These are phyloP conservation scores for Phytophthora palmivora DNA, from an alignment of 352 stramenopile species.

Conservation along the genomic window DNA sequence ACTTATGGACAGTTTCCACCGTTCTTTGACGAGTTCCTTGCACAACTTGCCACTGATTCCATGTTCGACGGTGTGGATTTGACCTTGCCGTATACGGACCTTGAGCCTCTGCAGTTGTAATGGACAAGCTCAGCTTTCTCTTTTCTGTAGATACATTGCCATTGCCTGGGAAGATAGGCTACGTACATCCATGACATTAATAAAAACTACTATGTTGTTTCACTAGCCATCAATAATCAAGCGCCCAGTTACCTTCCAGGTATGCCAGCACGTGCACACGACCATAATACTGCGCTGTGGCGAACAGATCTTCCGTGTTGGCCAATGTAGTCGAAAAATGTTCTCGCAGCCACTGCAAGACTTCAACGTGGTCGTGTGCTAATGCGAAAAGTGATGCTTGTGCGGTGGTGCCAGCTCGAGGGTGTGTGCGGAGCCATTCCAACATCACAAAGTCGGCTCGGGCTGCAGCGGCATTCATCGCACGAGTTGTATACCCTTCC, in stretches of 20 bases:
- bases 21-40: slow-evolving; percentile 27
- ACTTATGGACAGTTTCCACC: slow-evolving; percentile 6
- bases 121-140: background rate
- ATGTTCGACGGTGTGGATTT: slow-evolving; percentile 32
- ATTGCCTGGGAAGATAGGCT: slow-evolving; percentile 14
- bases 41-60: slow-evolving; percentile 18
- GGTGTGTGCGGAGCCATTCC: slow-evolving; percentile 28
- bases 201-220: slow-evolving; percentile 10
- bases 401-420: slow-evolving; percentile 6
- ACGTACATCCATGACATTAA: slow-evolving; percentile 11
- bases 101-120: slow-evolving; percentile 32
- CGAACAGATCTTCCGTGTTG: slow-evolving; percentile 11
- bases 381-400: slow-evolving; percentile 31
- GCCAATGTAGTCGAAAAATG: slow-evolving; percentile 17
- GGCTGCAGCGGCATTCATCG: slow-evolving; percentile 24
- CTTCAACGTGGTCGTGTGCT: slow-evolving; percentile 33
- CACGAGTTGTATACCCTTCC: slow-evolving; percentile 23
- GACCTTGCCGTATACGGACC: slow-evolving; percentile 15
- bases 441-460: slow-evolving; percentile 24
- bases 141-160: slow-evolving; percentile 5
- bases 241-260: slow-evolving; percentile 16
- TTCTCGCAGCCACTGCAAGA: slow-evolving; percentile 31
- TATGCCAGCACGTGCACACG: slow-evolving; percentile 28
- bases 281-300: slow-evolving; percentile 28
- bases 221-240: background rate